Evolutionary conservation across 306 rosid species (phyloP), one percentile per base, ranked within the genome.

Genomic region (Rubus parviflorus): DNA sequence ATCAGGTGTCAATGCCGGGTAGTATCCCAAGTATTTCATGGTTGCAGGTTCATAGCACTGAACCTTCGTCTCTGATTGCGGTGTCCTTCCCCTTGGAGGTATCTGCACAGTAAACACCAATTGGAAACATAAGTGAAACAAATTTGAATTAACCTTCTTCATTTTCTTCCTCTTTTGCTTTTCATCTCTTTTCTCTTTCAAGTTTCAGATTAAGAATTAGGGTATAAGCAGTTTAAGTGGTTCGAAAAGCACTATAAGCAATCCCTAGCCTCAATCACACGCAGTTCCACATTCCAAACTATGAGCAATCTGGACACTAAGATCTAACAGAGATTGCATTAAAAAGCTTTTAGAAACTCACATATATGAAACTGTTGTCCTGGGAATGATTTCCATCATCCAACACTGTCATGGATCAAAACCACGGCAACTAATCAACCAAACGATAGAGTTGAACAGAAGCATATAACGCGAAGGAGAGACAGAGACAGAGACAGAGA

Each of bases 21-120:
- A 80, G 77, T 10, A 89, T 73, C 99, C 99, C 85, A 95, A 80
- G 86, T 95, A 95, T 69, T 95, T 95, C 99, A 92, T 92, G 22
- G 96, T 92, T 38, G 97, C 97, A 49, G 97, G 99, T 74, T 95
- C 99, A 54, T 92, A 95, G 83, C 99, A 95, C 78, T 84, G 90
- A 66, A 95, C 96, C 86, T 85, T 90, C 73, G 56, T 84, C 51
- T 89, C 92, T 0, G 91, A 88, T 57, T 92, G 96, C 81, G 85
- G 94, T 0, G 96, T 74, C 80, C 86, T 78, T 73, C 91, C 97
- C 82, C 99, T 87, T 0, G 97, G 96, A 75, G 97, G 97, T 74
- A 95, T 86, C 99, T 92, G 86, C 84, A 84, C 71, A 62, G 60
- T 23, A 68, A 77, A 68, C 67, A 23, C 17, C 41, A 76, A 68